Evolutionary conservation across 306 rosid genomes (phyloP), one percentile per base, ranked within the genome.

Genomic region (Urtica urens): DNA sequence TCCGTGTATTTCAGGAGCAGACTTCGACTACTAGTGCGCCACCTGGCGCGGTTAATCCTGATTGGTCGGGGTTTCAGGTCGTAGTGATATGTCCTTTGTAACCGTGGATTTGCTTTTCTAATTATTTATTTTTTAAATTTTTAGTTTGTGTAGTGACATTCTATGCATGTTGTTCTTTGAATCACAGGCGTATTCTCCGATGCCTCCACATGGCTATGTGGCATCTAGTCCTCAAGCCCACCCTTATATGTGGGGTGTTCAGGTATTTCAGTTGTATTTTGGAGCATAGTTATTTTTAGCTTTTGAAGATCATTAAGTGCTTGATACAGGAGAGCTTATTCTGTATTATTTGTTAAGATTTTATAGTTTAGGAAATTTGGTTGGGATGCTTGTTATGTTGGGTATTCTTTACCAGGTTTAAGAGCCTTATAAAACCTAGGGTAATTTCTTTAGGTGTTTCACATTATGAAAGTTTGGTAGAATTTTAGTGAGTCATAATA

Each of bases 211-310:
- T 63, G 95, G 95, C 40, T 90, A 60, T 66, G 17, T 90, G 84
- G 92, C 99, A 24, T 81, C 95, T 49, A 85, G 81, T 60, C 99
- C 93, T 46, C 99, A 90, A 55, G 87, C 87, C 49, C 95, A 79
- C 69, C 94, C 99, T 33, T 90, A 90, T 70, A 78, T 90, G 95
- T 84, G 99, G 99, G 99, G 99, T 22, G 95, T 90, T 59, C 99
- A 90, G 92, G 99, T 88, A 70, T 55, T 31, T 53, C 5, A 6
- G 18, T 31, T 16, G 7, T 25, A 16, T 20, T 52, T 12, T 21
- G 7, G 13, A 24, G n/a, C 6, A 49, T 4, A 6, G 35, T 5
- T 21, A 27, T n/a, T 16, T 16, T 17, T 27, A 9, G 13, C 5
- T 37, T 53, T 23, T 35, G 29, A 11, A 13, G 30, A 15, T 13